These are phyloP conservation scores for Chlorophyllum brunneum DNA, from an alignment of 768 basidiomycete genomes.

Conservation along the genomic window DNA sequence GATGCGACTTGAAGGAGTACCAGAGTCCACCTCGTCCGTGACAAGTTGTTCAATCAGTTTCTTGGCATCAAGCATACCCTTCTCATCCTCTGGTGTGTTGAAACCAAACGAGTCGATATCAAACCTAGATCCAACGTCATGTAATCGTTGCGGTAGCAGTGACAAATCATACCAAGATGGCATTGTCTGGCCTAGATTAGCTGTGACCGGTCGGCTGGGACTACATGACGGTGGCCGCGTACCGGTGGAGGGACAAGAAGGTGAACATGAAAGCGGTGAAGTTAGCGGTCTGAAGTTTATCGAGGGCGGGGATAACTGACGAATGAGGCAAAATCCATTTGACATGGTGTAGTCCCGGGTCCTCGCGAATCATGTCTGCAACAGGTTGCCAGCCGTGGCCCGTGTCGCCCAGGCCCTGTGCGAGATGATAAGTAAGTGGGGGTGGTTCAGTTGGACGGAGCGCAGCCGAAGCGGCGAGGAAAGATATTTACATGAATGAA, in stretches of 20 bases:
- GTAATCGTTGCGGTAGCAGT: conserved; percentile 7
- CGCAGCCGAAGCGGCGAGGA: background rate
- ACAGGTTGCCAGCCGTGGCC: conserved; percentile 77
- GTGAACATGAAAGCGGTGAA: conserved; percentile 6
- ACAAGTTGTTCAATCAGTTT: conserved; percentile 65
- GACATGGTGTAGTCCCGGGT: conserved; percentile 60
- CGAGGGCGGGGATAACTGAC: conserved; percentile 34
- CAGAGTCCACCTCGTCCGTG: conserved; percentile 66
- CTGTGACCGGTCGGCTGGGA: conserved; percentile 59
- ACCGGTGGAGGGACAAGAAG: conserved; percentile 4
- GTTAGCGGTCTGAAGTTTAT: background rate
- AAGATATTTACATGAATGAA: conserved; percentile 73
- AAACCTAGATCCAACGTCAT: conserved; percentile 48
- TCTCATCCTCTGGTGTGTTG: conserved; percentile 64
- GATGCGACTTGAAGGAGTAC: conserved; percentile 66
- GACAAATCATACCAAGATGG: conserved; percentile 56
- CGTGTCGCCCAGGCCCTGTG: conserved; percentile 71
- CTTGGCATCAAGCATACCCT: conserved; percentile 67
- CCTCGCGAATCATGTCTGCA: conserved; percentile 57
- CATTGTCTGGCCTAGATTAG: conserved; percentile 72
- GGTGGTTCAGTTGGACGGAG: no score
- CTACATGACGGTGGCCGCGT: conserved; percentile 30
- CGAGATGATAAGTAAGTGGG: background rate
- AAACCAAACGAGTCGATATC: conserved; percentile 69
- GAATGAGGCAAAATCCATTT: conserved; percentile 91